Base-by-base conservation (phyloP, 768 basidiomycete genomes). In the Kwoniella dendrophila region DNA sequence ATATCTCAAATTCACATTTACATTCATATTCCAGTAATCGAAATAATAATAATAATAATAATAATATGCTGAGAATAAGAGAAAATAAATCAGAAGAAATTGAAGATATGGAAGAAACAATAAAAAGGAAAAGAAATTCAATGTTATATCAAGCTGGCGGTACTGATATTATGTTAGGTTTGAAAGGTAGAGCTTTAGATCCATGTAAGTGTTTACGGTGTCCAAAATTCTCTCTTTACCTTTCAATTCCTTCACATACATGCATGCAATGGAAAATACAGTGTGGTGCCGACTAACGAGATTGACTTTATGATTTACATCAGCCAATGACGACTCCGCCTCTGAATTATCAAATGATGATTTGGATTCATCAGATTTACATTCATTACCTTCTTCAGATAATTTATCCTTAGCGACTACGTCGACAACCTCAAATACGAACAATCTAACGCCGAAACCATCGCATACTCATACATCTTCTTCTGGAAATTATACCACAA, bases 61-160 rank as follows among this genome's bases (percentile, higher is more conserved):
- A n/a, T n/a, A n/a, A n/a, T n/a, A n/a, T n/a, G n/a, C n/a, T n/a
- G n/a, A n/a, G n/a, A n/a, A n/a, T n/a, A n/a, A n/a, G n/a, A n/a
- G n/a, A n/a, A n/a, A n/a, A n/a, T n/a, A n/a, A n/a, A n/a, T n/a
- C 34, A 7, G 51, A 22, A 14, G 20, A 38, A 14, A 58, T 56
- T 18, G 61, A 29, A 29, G 51, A 67, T 22, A 53, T 44, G 30
- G 68, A 70, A 20, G 70, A 67, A 26, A 67, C 63, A 3, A 56
- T 66, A 20, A 68, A 64, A 57, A 59, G 73, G 34, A 75, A 75
- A 49, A 10, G 74, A 51, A 75, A 75, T 54, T 73, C 71, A 49
- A 64, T 75, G 66, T 56, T 75, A 33, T 75, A 75, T 67, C 71
- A 71, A 38, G 69, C 70, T 26, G 71, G 62, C 0, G 74, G 74